Evolutionary conservation across 2,329 filamentous ascomycete genomes (phyloP).

Genomic region (Fusarium chaquense): DNA sequence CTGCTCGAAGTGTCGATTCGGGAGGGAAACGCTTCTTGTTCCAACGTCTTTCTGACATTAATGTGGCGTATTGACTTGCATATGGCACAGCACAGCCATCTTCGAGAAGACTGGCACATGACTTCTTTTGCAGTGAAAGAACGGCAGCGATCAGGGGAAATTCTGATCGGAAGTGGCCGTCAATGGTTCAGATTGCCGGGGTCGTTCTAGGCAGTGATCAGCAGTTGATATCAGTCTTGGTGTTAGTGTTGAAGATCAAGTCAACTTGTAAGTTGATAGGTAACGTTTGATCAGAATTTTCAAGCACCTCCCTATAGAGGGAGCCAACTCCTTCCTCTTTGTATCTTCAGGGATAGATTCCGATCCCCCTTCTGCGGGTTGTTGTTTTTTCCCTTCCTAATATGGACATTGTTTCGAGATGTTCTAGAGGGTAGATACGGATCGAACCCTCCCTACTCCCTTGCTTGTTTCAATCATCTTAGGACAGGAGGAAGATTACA

Average conservation of each 20-base stretch:
- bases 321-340: conserved; percentile 7
- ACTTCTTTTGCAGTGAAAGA: background rate
- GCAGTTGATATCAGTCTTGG: background rate
- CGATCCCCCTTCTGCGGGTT: background rate
- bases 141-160: conserved; percentile 10
- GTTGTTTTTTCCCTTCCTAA: conserved; percentile 2
- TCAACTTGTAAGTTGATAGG: conserved; percentile 6
- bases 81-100: conserved; percentile 12
- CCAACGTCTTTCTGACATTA: conserved; percentile 11
- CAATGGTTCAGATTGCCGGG: conserved; percentile 24
- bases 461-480: background rate
- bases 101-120: conserved; percentile 25
- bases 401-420: background rate
- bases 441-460: background rate
- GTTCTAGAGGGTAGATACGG: background rate
- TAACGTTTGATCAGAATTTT: conserved; percentile 25
- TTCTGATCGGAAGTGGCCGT: conserved; percentile 18
- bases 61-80: conserved; percentile 25
- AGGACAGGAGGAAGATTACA: background rate
- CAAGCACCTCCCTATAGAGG: conserved; percentile 21
- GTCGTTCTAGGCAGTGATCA: conserved; percentile 2
- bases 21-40: conserved; percentile 15
- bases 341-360: background rate
- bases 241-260: background rate
- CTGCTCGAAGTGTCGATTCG: conserved; percentile 2